Evolutionary conservation across 1,284 basidiomycete genomes (phyloP).

Genomic region (Cryptococcus sp.): DNA sequence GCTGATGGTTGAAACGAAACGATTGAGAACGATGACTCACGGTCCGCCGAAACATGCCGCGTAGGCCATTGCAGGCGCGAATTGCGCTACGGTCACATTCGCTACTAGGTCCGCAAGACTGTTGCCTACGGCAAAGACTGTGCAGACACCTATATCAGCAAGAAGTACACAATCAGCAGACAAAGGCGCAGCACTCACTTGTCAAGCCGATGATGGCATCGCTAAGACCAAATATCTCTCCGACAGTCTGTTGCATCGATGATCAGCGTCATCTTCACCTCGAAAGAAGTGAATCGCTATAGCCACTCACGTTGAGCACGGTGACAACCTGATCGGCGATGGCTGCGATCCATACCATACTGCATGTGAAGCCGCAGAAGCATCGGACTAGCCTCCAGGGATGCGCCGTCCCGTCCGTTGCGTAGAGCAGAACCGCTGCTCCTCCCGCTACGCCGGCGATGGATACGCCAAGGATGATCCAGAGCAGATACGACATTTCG

Average conservation of each 20-base stretch:
- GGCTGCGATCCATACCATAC: constrained; percentile 92
- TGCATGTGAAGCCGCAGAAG: constrained; percentile 82
- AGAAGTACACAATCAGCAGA: background rate
- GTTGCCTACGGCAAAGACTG: constrained; percentile 90
- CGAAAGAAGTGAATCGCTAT: background rate
- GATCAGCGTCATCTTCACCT: background rate
- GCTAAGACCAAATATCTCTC: constrained; percentile 90
- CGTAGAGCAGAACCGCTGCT: constrained; percentile 64
- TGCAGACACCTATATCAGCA: background rate
- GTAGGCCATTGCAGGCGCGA: constrained; percentile 54
- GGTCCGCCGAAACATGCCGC: constrained; percentile 58
- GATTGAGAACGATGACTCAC: constrained; percentile 6
- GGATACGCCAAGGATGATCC: constrained; percentile 63
- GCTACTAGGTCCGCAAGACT: constrained; percentile 95
- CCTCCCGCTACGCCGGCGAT: constrained; percentile 62
- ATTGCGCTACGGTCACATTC: constrained; percentile 84
- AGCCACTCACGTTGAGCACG: constrained; percentile 68
- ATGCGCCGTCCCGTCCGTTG: constrained; percentile 63
- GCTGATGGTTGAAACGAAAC: too few relatives aligned
- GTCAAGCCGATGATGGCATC: constrained; percentile 96
- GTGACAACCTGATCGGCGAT: constrained; percentile 92
- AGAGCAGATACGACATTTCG: constrained; percentile 60
- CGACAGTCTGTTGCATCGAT: constrained; percentile 69
- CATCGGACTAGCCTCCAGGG: constrained; percentile 72
- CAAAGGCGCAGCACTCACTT: constrained; percentile 42